Conservation (phyloP, 2,329 filamentous ascomycete genomes). For the Colletotrichum musae region DNA sequence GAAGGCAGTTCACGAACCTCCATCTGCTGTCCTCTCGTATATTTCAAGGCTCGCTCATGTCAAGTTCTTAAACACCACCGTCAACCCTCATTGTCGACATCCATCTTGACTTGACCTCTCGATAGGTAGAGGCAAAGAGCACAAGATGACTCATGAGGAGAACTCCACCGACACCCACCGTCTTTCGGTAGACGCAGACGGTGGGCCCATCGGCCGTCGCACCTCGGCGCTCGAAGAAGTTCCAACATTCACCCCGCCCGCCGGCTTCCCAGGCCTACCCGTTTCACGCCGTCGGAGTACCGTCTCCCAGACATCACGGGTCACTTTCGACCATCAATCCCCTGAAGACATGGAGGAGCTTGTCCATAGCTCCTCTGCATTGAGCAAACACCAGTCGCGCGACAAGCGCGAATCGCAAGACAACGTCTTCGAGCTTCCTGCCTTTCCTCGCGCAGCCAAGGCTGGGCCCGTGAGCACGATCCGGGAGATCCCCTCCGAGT, state of each 20-base stretch:
- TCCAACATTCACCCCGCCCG: constrained; percentile 25
- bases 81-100: neutral
- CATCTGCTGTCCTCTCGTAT: neutral
- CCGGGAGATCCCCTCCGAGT: constrained; percentile 29
- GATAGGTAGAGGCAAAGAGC: neutral
- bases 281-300: constrained; percentile 25
- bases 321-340: constrained; percentile 21
- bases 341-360: constrained; percentile 30
- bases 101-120: neutral
- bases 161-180: constrained; percentile 17
- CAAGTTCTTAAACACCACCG: no score
- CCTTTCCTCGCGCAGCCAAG: constrained; percentile 27
- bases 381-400: constrained; percentile 25
- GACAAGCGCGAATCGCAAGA: constrained; percentile 32
- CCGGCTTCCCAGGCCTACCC: constrained; percentile 25
- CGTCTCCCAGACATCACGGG: constrained; percentile 29
- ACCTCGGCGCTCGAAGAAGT: constrained; percentile 30
- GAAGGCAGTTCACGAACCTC: neutral
- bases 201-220: constrained; percentile 22
- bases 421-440: constrained; percentile 26
- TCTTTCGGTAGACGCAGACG: constrained; percentile 15
- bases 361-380: constrained; percentile 17
- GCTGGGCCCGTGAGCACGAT: constrained; percentile 34
- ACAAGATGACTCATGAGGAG: constrained; percentile 21
- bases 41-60: neutral